Percentiles rank a stretch among this genome's conserved stretches.
phyloP scores from a whole-genome alignment of 2,329 filamentous ascomycete genomes.

The Annulohypoxylon truncatum region DNA sequence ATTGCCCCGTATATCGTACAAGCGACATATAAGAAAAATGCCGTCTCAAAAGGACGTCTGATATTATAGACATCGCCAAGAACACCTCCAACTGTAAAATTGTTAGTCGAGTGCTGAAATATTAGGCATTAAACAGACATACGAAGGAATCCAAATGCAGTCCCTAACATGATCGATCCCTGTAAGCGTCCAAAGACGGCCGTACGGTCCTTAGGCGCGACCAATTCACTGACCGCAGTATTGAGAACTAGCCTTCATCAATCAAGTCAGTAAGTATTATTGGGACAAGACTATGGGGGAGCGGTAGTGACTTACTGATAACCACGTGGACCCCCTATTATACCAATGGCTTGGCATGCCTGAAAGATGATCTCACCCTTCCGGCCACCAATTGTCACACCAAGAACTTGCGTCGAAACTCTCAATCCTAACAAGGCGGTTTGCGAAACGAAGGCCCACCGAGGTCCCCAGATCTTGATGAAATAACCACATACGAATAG shows the following conservation, averaged over 20 bases:
- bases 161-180: slow-evolving; percentile 74
- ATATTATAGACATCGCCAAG: slow-evolving; percentile 73
- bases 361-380: slow-evolving; percentile 76
- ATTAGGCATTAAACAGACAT: slow-evolving; percentile 35
- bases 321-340: slow-evolving; percentile 75
- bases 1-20: slow-evolving; percentile 57
- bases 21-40: slow-evolving; percentile 66
- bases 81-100: slow-evolving; percentile 66
- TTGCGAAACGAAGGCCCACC: slow-evolving; percentile 70
- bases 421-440: slow-evolving; percentile 73
- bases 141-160: slow-evolving; percentile 71
- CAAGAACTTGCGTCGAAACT: slow-evolving; percentile 72
- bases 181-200: slow-evolving; percentile 72
- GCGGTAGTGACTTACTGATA: slow-evolving; percentile 60
- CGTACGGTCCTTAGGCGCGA: slow-evolving; percentile 69
- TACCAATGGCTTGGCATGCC: slow-evolving; percentile 72
- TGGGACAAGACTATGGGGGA: background rate
- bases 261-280: slow-evolving; percentile 4
- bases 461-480: slow-evolving; percentile 74
- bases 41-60: slow-evolving; percentile 71
- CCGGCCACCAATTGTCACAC: slow-evolving; percentile 70
- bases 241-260: slow-evolving; percentile 68
- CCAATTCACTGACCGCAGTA: slow-evolving; percentile 74
- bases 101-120: background rate
- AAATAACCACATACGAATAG: slow-evolving; percentile 75